These are phyloP conservation scores for Talaromyces piceae DNA, from an alignment of 2,329 filamentous ascomycete genomes.

Conservation along the genomic window DNA sequence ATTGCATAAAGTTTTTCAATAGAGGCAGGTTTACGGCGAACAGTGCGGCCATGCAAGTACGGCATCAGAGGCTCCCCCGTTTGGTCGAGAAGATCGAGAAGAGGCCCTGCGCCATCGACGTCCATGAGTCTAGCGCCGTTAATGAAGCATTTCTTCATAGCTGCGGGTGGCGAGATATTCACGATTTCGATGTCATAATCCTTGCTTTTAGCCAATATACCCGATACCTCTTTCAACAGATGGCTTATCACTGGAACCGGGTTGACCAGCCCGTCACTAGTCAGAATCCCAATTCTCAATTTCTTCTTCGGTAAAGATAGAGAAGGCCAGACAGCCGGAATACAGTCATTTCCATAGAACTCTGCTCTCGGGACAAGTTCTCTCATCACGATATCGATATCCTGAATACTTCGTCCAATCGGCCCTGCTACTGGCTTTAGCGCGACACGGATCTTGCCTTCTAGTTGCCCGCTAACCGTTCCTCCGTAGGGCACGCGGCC, in stretches of 20 bases:
- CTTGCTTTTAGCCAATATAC: conserved; percentile 21
- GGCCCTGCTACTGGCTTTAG: conserved; percentile 23
- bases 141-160: conserved; percentile 49
- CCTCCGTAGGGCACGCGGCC: conserved; percentile 32
- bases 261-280: conserved; percentile 32
- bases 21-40: conserved; percentile 40
- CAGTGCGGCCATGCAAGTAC: conserved; percentile 50
- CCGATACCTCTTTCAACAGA: conserved; percentile 33
- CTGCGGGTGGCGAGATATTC: conserved; percentile 47
- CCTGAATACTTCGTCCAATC: conserved; percentile 20
- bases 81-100: conserved; percentile 51
- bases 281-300: conserved; percentile 36
- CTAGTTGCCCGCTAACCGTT: conserved; percentile 45
- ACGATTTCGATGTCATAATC: conserved; percentile 47
- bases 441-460: conserved; percentile 44
- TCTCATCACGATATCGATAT: conserved; percentile 13
- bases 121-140: conserved; percentile 53
- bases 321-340: conserved; percentile 28
- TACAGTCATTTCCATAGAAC: conserved; percentile 40
- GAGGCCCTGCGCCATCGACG: conserved; percentile 48
- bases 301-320: conserved; percentile 18
- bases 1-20: conserved; percentile 45
- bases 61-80: conserved; percentile 52
- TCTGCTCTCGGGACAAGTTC: conserved; percentile 41
- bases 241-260: conserved; percentile 34